These are phyloP conservation scores for Trichoderma citrinoviride DNA, from an alignment of 2,329 filamentous ascomycete species.

Conservation along the genomic window DNA sequence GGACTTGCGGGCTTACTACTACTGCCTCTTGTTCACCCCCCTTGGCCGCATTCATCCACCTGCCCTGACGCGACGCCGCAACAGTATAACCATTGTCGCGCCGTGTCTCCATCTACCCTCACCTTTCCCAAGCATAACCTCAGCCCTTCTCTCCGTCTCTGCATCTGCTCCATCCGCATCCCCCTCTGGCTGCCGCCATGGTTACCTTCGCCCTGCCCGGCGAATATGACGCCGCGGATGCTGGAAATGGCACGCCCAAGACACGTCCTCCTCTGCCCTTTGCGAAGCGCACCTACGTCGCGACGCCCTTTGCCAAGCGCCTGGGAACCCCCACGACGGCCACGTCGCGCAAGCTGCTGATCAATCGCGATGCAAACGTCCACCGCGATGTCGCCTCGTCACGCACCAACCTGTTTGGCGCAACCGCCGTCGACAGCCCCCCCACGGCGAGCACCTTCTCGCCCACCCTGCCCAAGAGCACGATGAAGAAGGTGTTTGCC, in stretches of 20 bases:
- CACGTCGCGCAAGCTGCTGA: slow-evolving; percentile 38
- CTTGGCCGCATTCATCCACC: slow-evolving; percentile 16
- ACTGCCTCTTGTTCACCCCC: neutral
- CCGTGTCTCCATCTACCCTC: neutral
- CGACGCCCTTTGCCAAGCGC: slow-evolving; percentile 40
- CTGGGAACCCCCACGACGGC: slow-evolving; percentile 40
- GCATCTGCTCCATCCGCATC: neutral
- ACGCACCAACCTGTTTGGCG: slow-evolving; percentile 46
- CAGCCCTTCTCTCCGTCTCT: neutral
- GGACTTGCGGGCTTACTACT: neutral
- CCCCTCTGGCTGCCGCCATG: slow-evolving; percentile 29
- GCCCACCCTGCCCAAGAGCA: slow-evolving; percentile 44
- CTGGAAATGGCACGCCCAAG: slow-evolving; percentile 37
- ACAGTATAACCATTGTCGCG: slow-evolving; percentile 8
- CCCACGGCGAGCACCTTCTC: slow-evolving; percentile 41
- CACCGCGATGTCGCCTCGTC: slow-evolving; percentile 37
- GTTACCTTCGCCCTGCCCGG: slow-evolving; percentile 41
- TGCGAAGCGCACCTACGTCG: slow-evolving; percentile 42
- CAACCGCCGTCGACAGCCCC: slow-evolving; percentile 39
- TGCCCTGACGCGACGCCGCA: slow-evolving; percentile 12
- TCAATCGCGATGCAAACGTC: slow-evolving; percentile 38
- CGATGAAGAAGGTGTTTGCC: slow-evolving; percentile 49
- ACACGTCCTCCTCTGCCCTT: slow-evolving; percentile 44
- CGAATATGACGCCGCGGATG: slow-evolving; percentile 35
- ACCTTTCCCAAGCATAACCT: neutral